Percentiles rank a stretch among this genome's conserved stretches.
Conservation (phyloP, 2,329 filamentous ascomycete species). For the Epichloe bromicola region DNA sequence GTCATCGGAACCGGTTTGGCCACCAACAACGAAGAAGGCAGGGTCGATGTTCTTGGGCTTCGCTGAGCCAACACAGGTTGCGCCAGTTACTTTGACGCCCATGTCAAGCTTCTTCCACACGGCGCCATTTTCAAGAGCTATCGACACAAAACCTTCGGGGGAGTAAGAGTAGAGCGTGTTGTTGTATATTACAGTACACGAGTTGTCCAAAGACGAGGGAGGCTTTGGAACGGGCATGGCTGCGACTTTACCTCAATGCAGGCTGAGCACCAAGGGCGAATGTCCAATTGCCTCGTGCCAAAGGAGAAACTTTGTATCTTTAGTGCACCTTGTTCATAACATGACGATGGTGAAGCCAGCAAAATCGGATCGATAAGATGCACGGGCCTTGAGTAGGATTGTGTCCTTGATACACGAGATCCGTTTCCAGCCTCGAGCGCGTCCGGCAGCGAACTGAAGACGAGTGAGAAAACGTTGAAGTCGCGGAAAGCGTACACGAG, state of each 20-base stretch:
- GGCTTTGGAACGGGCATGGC: constrained; percentile 64
- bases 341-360: constrained; percentile 4
- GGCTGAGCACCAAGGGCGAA: neutral
- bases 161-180: constrained; percentile 80
- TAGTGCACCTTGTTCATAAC: constrained; percentile 1
- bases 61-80: constrained; percentile 60
- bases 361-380: neutral
- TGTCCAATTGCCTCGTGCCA: neutral
- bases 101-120: constrained; percentile 55
- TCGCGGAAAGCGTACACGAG: neutral
- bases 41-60: constrained; percentile 44
- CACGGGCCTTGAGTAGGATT: neutral
- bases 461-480: neutral
- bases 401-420: neutral
- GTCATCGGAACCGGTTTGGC: constrained; percentile 35
- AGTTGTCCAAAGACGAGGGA: constrained; percentile 53
- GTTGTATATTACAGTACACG: constrained; percentile 71
- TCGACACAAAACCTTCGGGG: constrained; percentile 59
- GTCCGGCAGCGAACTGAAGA: neutral
- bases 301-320: neutral
- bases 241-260: constrained; percentile 7
- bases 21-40: constrained; percentile 72
- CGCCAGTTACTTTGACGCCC: constrained; percentile 61
- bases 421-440: neutral
- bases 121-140: constrained; percentile 54